Evolutionary conservation across 139 green algal genomes (phyloP).

Genomic region (Asterochloris sp.): DNA sequence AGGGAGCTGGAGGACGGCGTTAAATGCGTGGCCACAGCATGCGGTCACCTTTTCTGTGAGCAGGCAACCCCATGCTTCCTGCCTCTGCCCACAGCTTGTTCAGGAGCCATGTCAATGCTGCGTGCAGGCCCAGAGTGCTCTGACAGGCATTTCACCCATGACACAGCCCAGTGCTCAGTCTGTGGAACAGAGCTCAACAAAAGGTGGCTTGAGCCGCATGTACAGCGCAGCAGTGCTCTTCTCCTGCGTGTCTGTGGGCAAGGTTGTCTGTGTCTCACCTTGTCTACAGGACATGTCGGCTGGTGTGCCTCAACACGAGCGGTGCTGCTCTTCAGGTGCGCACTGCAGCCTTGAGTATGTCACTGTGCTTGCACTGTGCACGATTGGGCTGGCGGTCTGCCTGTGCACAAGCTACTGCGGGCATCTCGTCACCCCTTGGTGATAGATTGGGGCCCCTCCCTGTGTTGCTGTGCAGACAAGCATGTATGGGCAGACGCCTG

Average conservation of each 20-base stretch:
- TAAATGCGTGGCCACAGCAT: constrained; percentile 44
- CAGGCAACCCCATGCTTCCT: neutral
- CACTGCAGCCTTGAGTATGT: constrained; percentile 56
- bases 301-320: neutral
- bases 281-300: neutral
- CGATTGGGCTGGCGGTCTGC: constrained; percentile 23
- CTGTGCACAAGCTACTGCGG: neutral
- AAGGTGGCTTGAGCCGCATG: neutral
- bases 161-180: neutral
- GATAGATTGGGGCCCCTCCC: neutral
- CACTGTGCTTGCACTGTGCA: constrained; percentile 28
- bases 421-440: neutral
- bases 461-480: neutral
- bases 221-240: neutral
- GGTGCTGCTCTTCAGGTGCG: neutral
- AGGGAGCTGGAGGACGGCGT: constrained; percentile 35
- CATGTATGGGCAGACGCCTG: constrained; percentile 56
- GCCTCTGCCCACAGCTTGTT: neutral
- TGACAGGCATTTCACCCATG: neutral
- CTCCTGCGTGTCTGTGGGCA: neutral
- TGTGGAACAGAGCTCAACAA: neutral
- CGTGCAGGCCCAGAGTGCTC: neutral
- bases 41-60: constrained; percentile 63
- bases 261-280: neutral
- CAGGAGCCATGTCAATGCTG: neutral